Percentiles rank a stretch among this genome's conserved stretches.
phyloP scores from a whole-genome alignment of 2,329 filamentous ascomycete species.

The Trichoderma sp. region DNA sequence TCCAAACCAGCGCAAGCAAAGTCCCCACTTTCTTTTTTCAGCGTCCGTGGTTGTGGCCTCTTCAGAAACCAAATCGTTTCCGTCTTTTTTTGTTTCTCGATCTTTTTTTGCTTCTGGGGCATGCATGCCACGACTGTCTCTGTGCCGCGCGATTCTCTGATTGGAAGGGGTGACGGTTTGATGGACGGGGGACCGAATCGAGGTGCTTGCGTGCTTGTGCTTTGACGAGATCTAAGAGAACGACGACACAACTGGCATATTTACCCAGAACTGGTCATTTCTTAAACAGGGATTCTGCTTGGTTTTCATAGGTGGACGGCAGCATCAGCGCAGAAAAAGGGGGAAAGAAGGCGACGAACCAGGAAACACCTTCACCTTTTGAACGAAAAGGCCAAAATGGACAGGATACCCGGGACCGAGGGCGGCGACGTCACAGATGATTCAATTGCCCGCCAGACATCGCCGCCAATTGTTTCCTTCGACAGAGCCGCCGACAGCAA shows the following conservation, averaged over 20 bases:
- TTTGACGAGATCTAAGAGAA: neutral
- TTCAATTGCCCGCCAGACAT: neutral
- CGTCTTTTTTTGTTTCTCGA: neutral
- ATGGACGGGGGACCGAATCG: neutral
- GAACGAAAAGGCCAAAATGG: neutral
- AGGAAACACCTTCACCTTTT: neutral
- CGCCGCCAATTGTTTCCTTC: neutral
- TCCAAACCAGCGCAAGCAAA: neutral
- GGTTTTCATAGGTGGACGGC: neutral
- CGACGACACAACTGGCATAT: neutral
- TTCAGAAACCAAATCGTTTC: neutral
- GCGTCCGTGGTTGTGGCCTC: neutral
- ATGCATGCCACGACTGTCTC: neutral
- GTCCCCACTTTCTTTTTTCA: neutral
- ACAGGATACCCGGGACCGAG: neutral
- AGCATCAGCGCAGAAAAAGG: neutral
- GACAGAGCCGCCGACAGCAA: neutral
- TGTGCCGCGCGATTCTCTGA: neutral
- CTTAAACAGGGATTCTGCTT: neutral
- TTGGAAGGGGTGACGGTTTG: neutral
- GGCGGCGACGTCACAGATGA: neutral
- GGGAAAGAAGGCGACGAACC: neutral
- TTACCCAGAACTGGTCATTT: neutral
- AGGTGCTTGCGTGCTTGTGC: neutral
- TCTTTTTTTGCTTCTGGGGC: neutral